phyloP scores from a whole-genome alignment of 1,284 basidiomycete genomes.

The Peniophora sp. region DNA sequence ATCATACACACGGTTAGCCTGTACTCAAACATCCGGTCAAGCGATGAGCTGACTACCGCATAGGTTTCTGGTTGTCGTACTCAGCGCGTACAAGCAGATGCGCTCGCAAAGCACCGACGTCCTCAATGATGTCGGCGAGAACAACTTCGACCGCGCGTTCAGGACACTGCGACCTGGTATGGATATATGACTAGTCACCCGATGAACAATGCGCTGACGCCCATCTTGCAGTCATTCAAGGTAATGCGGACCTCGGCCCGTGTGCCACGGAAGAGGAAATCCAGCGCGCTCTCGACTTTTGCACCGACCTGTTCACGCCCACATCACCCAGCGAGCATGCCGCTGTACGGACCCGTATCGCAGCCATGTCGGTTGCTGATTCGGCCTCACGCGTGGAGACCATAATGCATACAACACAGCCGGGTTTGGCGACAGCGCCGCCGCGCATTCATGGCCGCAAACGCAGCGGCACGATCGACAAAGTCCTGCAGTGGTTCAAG shows the following conservation, averaged over 20 bases:
- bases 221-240: constrained; percentile 57
- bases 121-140: constrained; percentile 48
- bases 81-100: constrained; percentile 61
- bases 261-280: constrained; percentile 64
- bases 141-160: constrained; percentile 57
- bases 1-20: constrained; percentile 47
- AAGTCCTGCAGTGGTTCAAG: neutral
- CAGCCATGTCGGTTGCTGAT: neutral
- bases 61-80: constrained; percentile 61
- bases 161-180: constrained; percentile 50
- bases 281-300: constrained; percentile 39
- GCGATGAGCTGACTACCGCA: constrained; percentile 1
- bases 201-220: constrained; percentile 1
- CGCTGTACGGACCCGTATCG: constrained; percentile 20
- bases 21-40: too few relatives aligned
- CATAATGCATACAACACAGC: neutral
- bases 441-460: neutral
- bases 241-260: constrained; percentile 63
- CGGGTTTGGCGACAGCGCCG: neutral
- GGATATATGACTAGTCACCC: constrained; percentile 7
- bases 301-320: constrained; percentile 30
- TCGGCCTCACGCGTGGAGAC: neutral
- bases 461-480: neutral
- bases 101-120: constrained; percentile 42
- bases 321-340: constrained; percentile 27